phyloP scores from a whole-genome alignment of 208 protist species.

The Vickermania ingenoplastis region DNA sequence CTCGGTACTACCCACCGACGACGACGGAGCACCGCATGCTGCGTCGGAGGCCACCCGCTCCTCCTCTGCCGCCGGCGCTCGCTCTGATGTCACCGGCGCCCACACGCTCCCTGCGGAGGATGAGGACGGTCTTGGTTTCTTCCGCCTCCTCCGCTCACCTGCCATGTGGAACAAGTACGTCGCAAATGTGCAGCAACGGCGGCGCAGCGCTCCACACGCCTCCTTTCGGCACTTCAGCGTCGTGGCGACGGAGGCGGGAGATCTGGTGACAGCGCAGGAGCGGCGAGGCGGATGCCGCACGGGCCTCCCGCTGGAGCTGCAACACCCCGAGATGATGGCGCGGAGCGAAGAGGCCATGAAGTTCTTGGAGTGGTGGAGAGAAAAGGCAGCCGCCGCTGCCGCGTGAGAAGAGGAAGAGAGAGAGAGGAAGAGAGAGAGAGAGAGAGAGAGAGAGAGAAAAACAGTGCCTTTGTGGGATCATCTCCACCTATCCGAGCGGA shows the following conservation, averaged over 20 bases:
- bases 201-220: not conserved
- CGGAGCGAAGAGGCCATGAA: slow-evolving; percentile 19
- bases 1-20: no score
- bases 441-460: no score
- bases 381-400: no score
- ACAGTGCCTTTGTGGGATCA: no score
- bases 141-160: slow-evolving; percentile 64
- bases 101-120: no score
- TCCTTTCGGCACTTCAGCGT: slow-evolving; percentile 45
- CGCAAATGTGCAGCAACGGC: slow-evolving; percentile 21
- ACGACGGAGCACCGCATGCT: no score
- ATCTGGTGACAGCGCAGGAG: slow-evolving; percentile 30
- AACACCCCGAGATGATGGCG: slow-evolving; percentile 42
- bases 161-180: slow-evolving; percentile 73
- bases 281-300: slow-evolving; percentile 15
- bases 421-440: no score
- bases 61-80: no score
- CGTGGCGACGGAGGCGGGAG: slow-evolving; percentile 45
- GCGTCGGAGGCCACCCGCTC: no score
- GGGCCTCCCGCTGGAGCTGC: slow-evolving; percentile 63
- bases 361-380: slow-evolving; percentile 12
- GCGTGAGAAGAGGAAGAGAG: no score
- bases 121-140: slow-evolving; percentile 65
- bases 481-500: no score
- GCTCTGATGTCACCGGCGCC: no score